These are phyloP conservation scores for Flaveria ramosissima DNA, from an alignment of 129 eudicot genomes.

Conservation along the genomic window DNA sequence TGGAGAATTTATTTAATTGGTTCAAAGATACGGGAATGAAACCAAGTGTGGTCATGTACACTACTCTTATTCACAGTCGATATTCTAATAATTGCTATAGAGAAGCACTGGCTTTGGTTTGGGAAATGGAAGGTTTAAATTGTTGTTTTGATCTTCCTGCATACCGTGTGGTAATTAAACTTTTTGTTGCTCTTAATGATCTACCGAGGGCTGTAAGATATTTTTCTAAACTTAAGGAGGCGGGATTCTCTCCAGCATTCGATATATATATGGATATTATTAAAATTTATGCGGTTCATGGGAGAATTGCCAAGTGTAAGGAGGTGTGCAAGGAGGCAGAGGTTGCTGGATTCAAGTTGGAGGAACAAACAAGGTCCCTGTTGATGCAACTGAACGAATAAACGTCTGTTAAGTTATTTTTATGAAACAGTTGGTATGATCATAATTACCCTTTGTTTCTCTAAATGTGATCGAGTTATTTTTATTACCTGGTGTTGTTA, in stretches of 20 bases:
- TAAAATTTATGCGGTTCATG: conserved; percentile 46
- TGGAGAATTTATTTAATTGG: conserved; percentile 73
- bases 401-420: not conserved
- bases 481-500: not conserved
- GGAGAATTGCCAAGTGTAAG: conserved; percentile 75
- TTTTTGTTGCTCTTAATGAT: conserved; percentile 80
- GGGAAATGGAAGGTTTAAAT: conserved; percentile 85
- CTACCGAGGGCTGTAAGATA: conserved; percentile 71
- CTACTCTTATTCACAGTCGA: conserved; percentile 68
- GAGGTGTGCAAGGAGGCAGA: conserved; percentile 84
- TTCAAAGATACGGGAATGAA: conserved; percentile 50
- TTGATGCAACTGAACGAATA: conserved; percentile 47
- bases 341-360: conserved; percentile 67
- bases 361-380: conserved; percentile 44
- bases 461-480: not conserved
- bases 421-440: conserved; percentile 16
- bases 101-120: conserved; percentile 73
- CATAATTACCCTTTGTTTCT: conserved; percentile 17
- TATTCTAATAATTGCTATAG: conserved; percentile 48
- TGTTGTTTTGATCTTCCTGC: conserved; percentile 82
- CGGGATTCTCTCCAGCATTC: conserved; percentile 72
- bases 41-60: conserved; percentile 85
- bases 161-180: conserved; percentile 71
- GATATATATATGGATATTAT: conserved; percentile 66
- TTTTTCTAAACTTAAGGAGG: conserved; percentile 76